Evolutionary conservation across 306 rosid genomes (phyloP).

Genomic region (Corylus heterophylla): DNA sequence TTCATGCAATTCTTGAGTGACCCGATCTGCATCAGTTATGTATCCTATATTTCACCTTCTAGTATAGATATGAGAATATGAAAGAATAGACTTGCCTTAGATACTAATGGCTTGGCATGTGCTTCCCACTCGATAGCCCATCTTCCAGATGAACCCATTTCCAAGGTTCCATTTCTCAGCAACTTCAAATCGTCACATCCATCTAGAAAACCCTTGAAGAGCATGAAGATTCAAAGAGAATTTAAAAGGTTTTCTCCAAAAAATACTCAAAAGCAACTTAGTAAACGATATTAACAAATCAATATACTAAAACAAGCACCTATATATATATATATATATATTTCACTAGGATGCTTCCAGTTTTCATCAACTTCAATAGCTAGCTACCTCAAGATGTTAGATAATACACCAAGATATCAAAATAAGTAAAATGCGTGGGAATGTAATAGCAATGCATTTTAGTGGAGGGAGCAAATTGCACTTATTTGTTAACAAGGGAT

Average conservation of each 20-base stretch:
- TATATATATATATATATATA: not conserved
- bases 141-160: conserved; percentile 63
- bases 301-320: not conserved
- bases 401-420: not conserved
- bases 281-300: not conserved
- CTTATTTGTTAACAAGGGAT: not conserved
- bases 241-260: conserved; percentile 3
- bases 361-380: not conserved
- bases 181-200: conserved; percentile 58
- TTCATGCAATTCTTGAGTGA: no score
- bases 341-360: not conserved
- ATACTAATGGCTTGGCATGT: conserved; percentile 79
- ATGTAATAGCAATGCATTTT: not conserved
- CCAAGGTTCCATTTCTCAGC: conserved; percentile 64
- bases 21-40: no score
- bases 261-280: not conserved
- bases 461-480: not conserved
- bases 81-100: conserved; percentile 57
- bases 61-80: not conserved
- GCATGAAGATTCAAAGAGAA: conserved; percentile 46
- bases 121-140: conserved; percentile 93
- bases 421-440: not conserved
- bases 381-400: not conserved
- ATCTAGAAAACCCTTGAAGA: conserved; percentile 85
- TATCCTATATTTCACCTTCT: not conserved